These are phyloP conservation scores for Aspergillus egyptiacus DNA, from an alignment of 495 filamentous ascomycete species.

Conservation along the genomic window DNA sequence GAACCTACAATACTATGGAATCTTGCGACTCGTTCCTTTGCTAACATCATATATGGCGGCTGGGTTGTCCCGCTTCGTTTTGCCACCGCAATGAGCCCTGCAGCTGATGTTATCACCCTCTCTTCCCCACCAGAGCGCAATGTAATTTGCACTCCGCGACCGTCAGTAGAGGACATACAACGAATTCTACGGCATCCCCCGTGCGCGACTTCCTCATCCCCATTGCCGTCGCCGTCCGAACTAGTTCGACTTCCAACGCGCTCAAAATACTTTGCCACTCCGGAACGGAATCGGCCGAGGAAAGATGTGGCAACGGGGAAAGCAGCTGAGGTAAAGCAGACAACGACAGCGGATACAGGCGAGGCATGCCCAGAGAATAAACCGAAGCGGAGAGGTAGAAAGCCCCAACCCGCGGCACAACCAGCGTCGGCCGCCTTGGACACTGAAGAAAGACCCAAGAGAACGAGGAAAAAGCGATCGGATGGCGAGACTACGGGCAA, in stretches of 20 bases:
- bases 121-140: constrained; percentile 37
- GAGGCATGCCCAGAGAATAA: constrained; percentile 6
- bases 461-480: constrained; percentile 17
- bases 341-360: constrained; percentile 8
- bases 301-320: constrained; percentile 7
- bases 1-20: neutral
- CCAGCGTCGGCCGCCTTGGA: constrained; percentile 1
- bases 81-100: constrained; percentile 27
- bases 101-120: constrained; percentile 32
- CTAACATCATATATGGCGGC: neutral
- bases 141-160: constrained; percentile 18
- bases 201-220: constrained; percentile 25
- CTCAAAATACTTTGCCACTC: constrained; percentile 27
- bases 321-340: constrained; percentile 10
- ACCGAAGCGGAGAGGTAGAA: constrained; percentile 17
- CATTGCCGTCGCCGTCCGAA: constrained; percentile 33
- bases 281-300: constrained; percentile 3
- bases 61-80: neutral
- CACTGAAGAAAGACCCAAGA: constrained; percentile 13
- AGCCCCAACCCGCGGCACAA: constrained; percentile 12
- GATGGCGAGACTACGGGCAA: constrained; percentile 17
- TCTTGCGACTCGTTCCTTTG: neutral
- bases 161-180: constrained; percentile 8
- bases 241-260: constrained; percentile 23
- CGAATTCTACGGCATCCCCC: constrained; percentile 15